Percentiles rank a stretch among this genome's conserved stretches.
Conservation (phyloP, 495 filamentous ascomycete species). For the Penicillium robsamsonii region DNA sequence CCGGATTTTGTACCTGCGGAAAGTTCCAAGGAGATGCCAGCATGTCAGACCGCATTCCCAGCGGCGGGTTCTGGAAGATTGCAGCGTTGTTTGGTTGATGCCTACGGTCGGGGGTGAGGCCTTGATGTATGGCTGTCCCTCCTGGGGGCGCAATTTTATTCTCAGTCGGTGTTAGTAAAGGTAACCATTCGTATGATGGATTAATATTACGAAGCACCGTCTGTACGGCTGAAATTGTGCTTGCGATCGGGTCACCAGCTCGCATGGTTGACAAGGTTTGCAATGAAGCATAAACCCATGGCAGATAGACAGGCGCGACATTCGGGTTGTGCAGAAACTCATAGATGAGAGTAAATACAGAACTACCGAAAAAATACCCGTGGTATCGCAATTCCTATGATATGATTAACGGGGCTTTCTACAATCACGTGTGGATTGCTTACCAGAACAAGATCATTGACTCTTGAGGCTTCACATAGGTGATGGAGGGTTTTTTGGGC, state of each 20-base stretch:
- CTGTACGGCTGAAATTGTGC: slow-evolving; percentile 34
- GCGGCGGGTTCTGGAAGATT: not conserved
- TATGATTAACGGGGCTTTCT: not conserved
- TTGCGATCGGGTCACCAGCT: slow-evolving; percentile 29
- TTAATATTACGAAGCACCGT: slow-evolving; percentile 36
- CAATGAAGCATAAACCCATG: slow-evolving; percentile 40
- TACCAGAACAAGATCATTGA: slow-evolving; percentile 41
- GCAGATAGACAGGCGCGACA: slow-evolving; percentile 34
- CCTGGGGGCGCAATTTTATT: not conserved
- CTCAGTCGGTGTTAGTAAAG: not conserved
- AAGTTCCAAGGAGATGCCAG: slow-evolving; percentile 27
- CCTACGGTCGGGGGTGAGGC: not conserved
- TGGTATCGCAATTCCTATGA: slow-evolving; percentile 42
- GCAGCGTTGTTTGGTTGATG: not conserved
- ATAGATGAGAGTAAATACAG: slow-evolving; percentile 40
- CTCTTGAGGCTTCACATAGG: slow-evolving; percentile 33
- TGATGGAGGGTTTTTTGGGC: slow-evolving; percentile 40
- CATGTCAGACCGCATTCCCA: slow-evolving; percentile 13
- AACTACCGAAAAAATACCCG: slow-evolving; percentile 40
- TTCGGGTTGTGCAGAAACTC: slow-evolving; percentile 39
- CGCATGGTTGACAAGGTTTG: slow-evolving; percentile 36
- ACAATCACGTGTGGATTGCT: not conserved
- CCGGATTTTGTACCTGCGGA: slow-evolving; percentile 21
- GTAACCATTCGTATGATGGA: slow-evolving; percentile 35
- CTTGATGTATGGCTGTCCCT: not conserved